Evolutionary conservation across 2,329 filamentous ascomycete genomes (phyloP).

Genomic region (Neofusicoccum ribis): DNA sequence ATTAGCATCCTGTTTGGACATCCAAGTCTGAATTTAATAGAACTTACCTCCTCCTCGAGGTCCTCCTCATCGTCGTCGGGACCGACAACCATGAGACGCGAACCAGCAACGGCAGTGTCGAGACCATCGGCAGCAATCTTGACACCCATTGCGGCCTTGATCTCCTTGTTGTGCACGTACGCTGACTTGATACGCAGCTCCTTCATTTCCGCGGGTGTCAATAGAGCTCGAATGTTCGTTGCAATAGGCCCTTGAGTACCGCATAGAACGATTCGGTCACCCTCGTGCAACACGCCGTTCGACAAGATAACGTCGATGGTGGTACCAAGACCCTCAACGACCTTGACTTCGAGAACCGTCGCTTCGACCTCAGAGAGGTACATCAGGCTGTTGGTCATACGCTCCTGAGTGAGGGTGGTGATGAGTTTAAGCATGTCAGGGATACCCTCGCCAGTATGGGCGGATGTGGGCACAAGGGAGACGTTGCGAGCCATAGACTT

Average conservation of each 20-base stretch:
- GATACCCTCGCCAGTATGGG: conserved; percentile 98
- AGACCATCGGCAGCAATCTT: conserved; percentile 97
- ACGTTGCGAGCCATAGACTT: conserved; percentile 94
- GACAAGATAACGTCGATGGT: conserved; percentile 97
- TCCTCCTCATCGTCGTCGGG: conserved; percentile 97
- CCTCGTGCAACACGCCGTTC: conserved; percentile 92
- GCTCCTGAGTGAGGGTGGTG: conserved; percentile 87
- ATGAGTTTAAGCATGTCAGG: conserved; percentile 98
- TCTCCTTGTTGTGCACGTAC: conserved; percentile 99
- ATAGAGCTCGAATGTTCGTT: conserved; percentile 90
- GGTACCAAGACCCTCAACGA: conserved; percentile 97
- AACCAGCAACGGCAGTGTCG: conserved; percentile 94
- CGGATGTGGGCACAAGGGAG: conserved; percentile 95
- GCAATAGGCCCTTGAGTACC: conserved; percentile 95
- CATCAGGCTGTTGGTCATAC: conserved; percentile 97
- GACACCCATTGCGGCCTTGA: conserved; percentile 96
- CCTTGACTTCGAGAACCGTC: conserved; percentile 97
- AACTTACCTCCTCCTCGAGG: conserved; percentile 74
- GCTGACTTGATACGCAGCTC: conserved; percentile 93
- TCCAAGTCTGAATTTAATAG: background rate
- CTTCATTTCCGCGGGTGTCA: conserved; percentile 90
- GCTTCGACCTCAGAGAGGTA: conserved; percentile 97
- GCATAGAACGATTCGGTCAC: conserved; percentile 91
- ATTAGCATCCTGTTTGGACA: background rate
- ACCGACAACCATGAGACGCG: conserved; percentile 88